A percentile compares a stretch with the other conserved stretches of the same genome.
Evolutionary conservation across 1,284 basidiomycete genomes (phyloP).

Genomic region (Coriolopsis trogii): DNA sequence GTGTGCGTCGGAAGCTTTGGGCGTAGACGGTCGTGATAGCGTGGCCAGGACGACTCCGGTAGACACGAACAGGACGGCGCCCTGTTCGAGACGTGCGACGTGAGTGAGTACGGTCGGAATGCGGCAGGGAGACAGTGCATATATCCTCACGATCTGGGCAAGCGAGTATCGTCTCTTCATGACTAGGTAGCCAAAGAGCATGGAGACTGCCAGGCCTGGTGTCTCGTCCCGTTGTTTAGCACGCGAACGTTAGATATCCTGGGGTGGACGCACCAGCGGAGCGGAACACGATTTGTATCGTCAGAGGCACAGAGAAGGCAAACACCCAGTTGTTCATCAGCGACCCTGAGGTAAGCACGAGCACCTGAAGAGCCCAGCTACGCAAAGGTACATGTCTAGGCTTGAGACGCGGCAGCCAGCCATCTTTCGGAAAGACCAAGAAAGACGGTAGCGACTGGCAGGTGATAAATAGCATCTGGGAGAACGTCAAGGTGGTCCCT

Average conservation of each 20-base stretch:
- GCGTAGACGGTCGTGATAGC: constrained; percentile 56
- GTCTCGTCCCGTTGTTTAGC: background rate
- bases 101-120: background rate
- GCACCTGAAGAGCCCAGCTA: constrained; percentile 79
- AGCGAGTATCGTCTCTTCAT: constrained; percentile 61
- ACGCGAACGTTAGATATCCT: background rate
- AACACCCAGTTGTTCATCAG: constrained; percentile 88
- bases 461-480: constrained; percentile 82
- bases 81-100: constrained; percentile 35
- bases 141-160: constrained; percentile 62
- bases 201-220: constrained; percentile 66
- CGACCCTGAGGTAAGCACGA: constrained; percentile 71
- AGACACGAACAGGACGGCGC: constrained; percentile 75
- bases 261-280: constrained; percentile 67
- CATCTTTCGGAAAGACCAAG: constrained; percentile 37
- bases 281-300: constrained; percentile 87
- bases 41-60: constrained; percentile 79
- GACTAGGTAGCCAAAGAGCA: constrained; percentile 64
- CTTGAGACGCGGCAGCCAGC: constrained; percentile 54
- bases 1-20: constrained; percentile 33
- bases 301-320: constrained; percentile 77
- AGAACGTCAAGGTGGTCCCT: constrained; percentile 87
- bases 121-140: background rate
- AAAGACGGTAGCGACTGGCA: constrained; percentile 62
- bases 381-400: constrained; percentile 71